Evolutionary conservation across 106 monocot genomes (phyloP).

Genomic region (Acanthochlamys bracteata): DNA sequence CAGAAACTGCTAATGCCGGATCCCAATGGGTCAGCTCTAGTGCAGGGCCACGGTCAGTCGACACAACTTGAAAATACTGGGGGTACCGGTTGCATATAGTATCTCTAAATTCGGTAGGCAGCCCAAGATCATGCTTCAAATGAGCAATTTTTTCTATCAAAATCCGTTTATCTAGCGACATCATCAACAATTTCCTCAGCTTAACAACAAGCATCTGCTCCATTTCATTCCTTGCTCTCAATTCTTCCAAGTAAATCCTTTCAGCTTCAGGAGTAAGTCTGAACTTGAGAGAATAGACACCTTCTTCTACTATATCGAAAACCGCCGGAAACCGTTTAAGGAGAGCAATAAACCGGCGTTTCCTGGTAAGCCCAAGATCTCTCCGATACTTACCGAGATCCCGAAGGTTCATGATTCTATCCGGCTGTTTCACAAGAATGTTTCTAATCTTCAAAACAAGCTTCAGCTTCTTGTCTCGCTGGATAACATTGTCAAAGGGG

Average conservation of each 20-base stretch:
- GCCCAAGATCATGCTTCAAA: conserved; percentile 68
- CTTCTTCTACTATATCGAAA: conserved; percentile 91
- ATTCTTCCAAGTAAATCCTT: conserved; percentile 69
- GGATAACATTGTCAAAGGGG: conserved; percentile 87
- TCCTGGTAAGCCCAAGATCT: conserved; percentile 79
- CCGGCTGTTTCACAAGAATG: conserved; percentile 87
- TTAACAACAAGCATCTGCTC: conserved; percentile 52
- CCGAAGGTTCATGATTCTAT: conserved; percentile 73
- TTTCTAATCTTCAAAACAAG: conserved; percentile 83
- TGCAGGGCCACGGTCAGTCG: conserved; percentile 75
- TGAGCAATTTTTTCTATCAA: conserved; percentile 82
- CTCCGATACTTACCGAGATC: conserved; percentile 65
- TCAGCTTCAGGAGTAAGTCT: conserved; percentile 76
- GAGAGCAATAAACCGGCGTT: conserved; percentile 84
- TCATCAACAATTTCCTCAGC: conserved; percentile 88
- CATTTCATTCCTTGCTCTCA: conserved; percentile 71
- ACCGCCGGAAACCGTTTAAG: conserved; percentile 80
- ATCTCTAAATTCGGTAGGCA: conserved; percentile 62
- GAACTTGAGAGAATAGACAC: conserved; percentile 83
- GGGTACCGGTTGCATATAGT: conserved; percentile 79
- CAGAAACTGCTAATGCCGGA: conserved; percentile 66
- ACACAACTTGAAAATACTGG: conserved; percentile 74
- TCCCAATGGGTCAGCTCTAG: conserved; percentile 89
- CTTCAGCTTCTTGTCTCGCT: conserved; percentile 95
- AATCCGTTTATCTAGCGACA: conserved; percentile 82